Conservation (phyloP, 108 stramenopile species). For the Thalassiosira profunda region DNA sequence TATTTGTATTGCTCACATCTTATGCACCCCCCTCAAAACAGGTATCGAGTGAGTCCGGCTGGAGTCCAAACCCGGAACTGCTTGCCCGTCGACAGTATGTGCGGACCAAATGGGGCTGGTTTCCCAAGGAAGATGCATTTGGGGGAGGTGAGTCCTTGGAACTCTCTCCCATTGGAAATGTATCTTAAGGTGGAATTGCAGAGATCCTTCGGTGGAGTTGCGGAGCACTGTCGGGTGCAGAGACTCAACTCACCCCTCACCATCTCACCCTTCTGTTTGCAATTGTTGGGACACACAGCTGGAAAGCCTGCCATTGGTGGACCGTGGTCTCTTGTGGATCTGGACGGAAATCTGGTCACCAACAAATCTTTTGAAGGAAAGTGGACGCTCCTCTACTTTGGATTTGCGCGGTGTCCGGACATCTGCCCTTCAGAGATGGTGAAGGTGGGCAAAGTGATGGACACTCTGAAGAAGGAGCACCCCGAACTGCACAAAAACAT, state of each 20-base stretch:
- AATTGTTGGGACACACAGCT: constrained; percentile 47
- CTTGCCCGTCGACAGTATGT: constrained; percentile 87
- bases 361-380: constrained; percentile 86
- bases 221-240: too few relatives aligned
- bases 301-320: constrained; percentile 93
- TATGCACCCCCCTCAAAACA: background rate
- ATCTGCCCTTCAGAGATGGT: constrained; percentile 99
- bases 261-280: constrained; percentile 1
- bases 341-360: constrained; percentile 89
- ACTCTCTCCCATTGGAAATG: too few relatives aligned
- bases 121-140: constrained; percentile 89
- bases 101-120: constrained; percentile 84
- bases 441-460: constrained; percentile 96
- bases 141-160: constrained; percentile 78
- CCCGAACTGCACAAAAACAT: constrained; percentile 70
- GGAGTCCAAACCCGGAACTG: constrained; percentile 88
- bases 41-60: constrained; percentile 88
- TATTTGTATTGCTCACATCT: background rate
- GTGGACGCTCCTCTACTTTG: constrained; percentile 98
- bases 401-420: constrained; percentile 99
- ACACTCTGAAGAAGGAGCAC: constrained; percentile 81
- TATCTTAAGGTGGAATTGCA: too few relatives aligned
- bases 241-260: background rate
- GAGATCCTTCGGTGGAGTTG: too few relatives aligned
- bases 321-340: constrained; percentile 88